Evolutionary conservation across 352 stramenopile species (phyloP), one percentile per base, ranked within the genome.

Genomic region (Pilasporangium apinafurcum): DNA sequence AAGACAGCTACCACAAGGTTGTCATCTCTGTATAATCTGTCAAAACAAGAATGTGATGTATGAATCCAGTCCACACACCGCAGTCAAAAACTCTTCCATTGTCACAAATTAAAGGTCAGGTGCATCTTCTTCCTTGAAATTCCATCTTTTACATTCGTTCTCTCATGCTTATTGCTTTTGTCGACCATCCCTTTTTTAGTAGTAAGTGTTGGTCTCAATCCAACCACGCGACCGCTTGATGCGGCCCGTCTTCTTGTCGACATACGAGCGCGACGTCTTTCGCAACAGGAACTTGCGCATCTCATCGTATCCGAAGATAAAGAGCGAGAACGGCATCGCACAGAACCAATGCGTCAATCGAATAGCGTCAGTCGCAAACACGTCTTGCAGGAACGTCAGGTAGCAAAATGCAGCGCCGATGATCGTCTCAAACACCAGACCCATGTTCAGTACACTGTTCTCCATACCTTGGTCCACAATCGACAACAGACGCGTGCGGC

Each of bases 381-480:
- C 77, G 21, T 61, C 50, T 37, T 92, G 70, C 31, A 96, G 55
- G 22, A 69, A 68, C 7, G 56, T 62, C 16, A 62, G 59, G 73
- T 96, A 96, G 51, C 70, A 82, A 36, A 95, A 73, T 24, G 72
- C 67, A 14, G 57, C 59, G 47, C 74, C 81, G 5, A 96, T 35
- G 26, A 92, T 53, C 28, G 83, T 85, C 69, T 96, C 86, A 51
- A 92, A 94, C 17, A 86, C 48, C 17, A 96, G 65, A 10, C 81
- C 81, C 60, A 95, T 93, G 60, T 95, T 92, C 48, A 96, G 73
- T 47, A 89, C 74, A 8, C 52, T 74, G 65, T 96, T 96, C 28
- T 67, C 44, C 78, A 96, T 92, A 46, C 86, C 86, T 45, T 96
- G 86, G 14, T 83, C 59, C 34, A 70, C 53, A 48, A 96, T 74